phyloP scores from a whole-genome alignment of 495 filamentous ascomycete genomes.

The Neurospora sublineolata region DNA sequence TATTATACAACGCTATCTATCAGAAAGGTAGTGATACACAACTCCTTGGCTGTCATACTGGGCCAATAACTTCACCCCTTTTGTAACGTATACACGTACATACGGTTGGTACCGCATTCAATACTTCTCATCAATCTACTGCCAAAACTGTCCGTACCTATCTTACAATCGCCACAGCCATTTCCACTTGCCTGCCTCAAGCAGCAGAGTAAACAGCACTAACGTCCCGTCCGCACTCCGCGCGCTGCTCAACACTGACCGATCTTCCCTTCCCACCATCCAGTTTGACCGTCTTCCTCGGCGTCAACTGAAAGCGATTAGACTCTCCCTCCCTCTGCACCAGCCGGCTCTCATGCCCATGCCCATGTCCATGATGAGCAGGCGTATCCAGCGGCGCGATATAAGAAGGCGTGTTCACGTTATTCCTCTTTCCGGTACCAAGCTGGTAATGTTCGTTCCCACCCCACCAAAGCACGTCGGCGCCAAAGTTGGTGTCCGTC shows the following conservation, averaged over 20 bases:
- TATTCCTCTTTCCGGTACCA: slow-evolving; percentile 80
- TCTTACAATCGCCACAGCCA: not conserved
- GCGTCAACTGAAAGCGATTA: slow-evolving; percentile 78
- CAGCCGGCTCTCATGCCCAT: slow-evolving; percentile 29
- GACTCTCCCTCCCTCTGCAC: slow-evolving; percentile 45
- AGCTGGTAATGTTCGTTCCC: slow-evolving; percentile 90
- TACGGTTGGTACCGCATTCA: not conserved
- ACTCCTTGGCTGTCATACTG: not conserved
- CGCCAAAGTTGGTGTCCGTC: slow-evolving; percentile 68
- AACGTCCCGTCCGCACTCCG: slow-evolving; percentile 76
- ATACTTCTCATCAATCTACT: not conserved
- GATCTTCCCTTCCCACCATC: slow-evolving; percentile 52
- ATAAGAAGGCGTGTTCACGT: slow-evolving; percentile 59
- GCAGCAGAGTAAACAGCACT: slow-evolving; percentile 64
- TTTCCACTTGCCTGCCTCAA: slow-evolving; percentile 8
- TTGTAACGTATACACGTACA: not conserved
- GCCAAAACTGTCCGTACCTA: not conserved
- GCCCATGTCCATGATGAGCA: not conserved
- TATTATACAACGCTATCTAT: not conserved
- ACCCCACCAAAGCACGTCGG: slow-evolving; percentile 85
- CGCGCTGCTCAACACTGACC: slow-evolving; percentile 71
- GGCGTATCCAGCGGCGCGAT: slow-evolving; percentile 60
- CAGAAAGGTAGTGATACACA: not conserved
- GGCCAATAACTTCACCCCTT: not conserved
- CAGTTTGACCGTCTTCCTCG: slow-evolving; percentile 55